Base-by-base conservation (phyloP, 192 early-diverging fungal species). In the Lobulomyces angularis region DNA sequence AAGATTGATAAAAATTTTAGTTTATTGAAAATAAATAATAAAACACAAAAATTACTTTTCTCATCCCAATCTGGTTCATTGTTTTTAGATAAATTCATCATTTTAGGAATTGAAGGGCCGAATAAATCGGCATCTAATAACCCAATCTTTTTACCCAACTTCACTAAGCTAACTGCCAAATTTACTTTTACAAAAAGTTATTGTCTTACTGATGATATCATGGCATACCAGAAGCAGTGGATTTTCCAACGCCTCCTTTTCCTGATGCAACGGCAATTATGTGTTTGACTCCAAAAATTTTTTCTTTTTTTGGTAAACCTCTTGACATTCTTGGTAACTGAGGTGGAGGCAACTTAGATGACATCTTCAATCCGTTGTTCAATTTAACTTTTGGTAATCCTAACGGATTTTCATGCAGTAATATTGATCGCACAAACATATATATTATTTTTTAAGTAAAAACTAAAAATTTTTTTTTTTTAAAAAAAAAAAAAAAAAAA, bases 241-340 rank as follows among this genome's bases (percentile, higher is more conserved):
- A 85, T 43, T 93, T 93, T 12, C 89, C 89, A 1, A 90, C 87
- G 5, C 89, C 89, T 25, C 89, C 89, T 50, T 93, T 93, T 27
- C 82, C 86, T 14, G 83, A 89, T 18, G 86, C 75, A 0, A 93
- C 83, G 26, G 80, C 77, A 45, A 93, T 68, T 3, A 86, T 63
- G 28, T 80, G 65, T 37, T 73, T 71, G 7, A 90, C 82, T 20
- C 80, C 75, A 14, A 61, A 69, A 42, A 93, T 83, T 1, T 62
- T 48, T 51, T 52, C 51, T 52, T 81, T 80, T 24, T 61, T 53
- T 23, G 88, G 88, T 2, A 90, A 50, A 0, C 85, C 85, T 17
- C 77, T 61, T 35, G 64, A 61, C 55, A 71, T 69, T 31, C 75
- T 49, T 3, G 65, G 64, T 14, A 62, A 3, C 8, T 27, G 9